A percentile compares a stretch with the other conserved stretches of the same genome.
Evolutionary conservation across 2,329 filamentous ascomycete species (phyloP).

Genomic region (Cordyceps cateniannulata): DNA sequence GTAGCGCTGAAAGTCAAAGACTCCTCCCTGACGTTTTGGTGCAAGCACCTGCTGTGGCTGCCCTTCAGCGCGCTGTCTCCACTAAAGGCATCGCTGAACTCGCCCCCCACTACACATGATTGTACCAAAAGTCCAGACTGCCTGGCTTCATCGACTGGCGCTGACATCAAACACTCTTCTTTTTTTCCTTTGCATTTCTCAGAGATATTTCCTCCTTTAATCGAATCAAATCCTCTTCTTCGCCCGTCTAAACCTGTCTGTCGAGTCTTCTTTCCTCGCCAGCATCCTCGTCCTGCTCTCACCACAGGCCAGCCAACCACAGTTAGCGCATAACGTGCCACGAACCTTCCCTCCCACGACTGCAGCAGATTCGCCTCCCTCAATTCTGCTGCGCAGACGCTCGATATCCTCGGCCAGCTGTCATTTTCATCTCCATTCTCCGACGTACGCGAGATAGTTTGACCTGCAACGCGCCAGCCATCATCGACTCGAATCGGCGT

Average conservation of each 20-base stretch:
- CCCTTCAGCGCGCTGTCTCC: neutral
- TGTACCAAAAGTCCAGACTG: neutral
- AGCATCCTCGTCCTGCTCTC: neutral
- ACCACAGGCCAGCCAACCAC: neutral
- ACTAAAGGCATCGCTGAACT: neutral
- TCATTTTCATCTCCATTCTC: neutral
- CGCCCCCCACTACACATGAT: neutral
- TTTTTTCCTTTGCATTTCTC: neutral
- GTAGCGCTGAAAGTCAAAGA: neutral
- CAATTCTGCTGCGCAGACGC: neutral
- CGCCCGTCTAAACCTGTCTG: neutral
- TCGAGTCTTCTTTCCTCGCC: neutral
- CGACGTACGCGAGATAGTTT: neutral
- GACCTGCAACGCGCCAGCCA: neutral
- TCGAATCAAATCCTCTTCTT: neutral
- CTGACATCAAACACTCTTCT: conserved; percentile 1
- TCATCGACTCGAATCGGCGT: neutral
- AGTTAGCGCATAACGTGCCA: neutral
- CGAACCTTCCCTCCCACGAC: neutral
- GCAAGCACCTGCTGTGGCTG: neutral
- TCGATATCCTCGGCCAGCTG: neutral
- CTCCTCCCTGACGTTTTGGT: neutral
- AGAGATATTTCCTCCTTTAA: neutral
- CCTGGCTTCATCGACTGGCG: conserved; percentile 1
- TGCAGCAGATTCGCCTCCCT: neutral